Percentiles rank a stretch among this genome's conserved stretches.
Conservation (phyloP, 306 rosid species). For the Leucaena leucocephala region DNA sequence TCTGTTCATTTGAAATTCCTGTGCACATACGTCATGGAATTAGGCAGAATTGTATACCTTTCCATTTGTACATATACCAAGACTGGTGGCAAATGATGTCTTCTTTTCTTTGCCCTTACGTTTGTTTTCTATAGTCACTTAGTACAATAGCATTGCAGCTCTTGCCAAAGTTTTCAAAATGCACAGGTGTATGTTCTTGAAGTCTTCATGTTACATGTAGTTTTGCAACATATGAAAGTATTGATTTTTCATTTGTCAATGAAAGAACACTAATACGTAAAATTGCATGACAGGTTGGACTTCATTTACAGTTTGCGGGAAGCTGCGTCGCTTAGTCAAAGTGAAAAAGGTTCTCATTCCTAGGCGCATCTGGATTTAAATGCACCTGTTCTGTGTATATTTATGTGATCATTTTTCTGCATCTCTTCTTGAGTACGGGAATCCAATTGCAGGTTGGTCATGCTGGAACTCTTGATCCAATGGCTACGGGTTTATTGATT, state of each 20-base stretch:
- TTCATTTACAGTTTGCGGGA: constrained; percentile 95
- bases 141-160: neutral
- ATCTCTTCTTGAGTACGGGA: neutral
- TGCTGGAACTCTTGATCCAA: constrained; percentile 98
- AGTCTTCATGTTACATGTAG: neutral
- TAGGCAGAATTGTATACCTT: constrained; percentile 11
- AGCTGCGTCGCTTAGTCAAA: constrained; percentile 89
- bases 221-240: constrained; percentile 12
- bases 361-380: neutral
- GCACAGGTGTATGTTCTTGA: constrained; percentile 5
- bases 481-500: constrained; percentile 96
- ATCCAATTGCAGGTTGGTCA: constrained; percentile 81
- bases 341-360: constrained; percentile 75
- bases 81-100: constrained; percentile 5
- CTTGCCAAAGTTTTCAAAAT: constrained; percentile 17
- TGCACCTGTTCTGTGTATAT: constrained; percentile 6
- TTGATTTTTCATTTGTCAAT: neutral
- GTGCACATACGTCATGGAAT: neutral
- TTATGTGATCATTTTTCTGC: constrained; percentile 12
- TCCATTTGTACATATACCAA: constrained; percentile 14
- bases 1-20: neutral
- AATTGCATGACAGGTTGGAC: constrained; percentile 80
- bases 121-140: neutral
- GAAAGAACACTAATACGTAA: constrained; percentile 27
- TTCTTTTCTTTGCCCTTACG: constrained; percentile 5